Base-by-base conservation (phyloP, 2,329 filamentous ascomycete genomes). In the Xylaria sp. region DNA sequence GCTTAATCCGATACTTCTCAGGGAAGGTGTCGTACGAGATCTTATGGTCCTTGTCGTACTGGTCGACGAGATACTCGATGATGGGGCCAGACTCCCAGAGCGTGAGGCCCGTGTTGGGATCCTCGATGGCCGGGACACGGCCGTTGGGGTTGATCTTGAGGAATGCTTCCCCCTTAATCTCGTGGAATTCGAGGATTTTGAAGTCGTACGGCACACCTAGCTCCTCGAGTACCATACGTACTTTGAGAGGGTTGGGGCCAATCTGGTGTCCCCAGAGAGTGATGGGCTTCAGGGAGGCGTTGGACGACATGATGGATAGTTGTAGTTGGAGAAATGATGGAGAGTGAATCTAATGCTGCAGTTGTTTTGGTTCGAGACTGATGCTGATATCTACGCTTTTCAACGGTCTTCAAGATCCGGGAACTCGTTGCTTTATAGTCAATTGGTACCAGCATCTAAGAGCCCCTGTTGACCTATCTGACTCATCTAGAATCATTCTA, bases 21-120 rank as follows among this genome's bases (percentile, higher is more conserved):
- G 75, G 69, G 17, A 73, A 75, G 5, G 74, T 74, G 0, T 74
- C 61, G 12, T 68, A 68, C 64, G 81, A 83, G n/a, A 84, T 62
- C 58, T 77, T 77, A 42, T 76, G 71, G 1, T 79, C 73, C 19
- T 72, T 80, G 72, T 85, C 83, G 75, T 85, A 69, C 58, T 73
- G 65, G 2, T 75, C 67, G 53, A 74, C 53, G n/a, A 75, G 65
- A 12, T 73, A 73, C 48, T 69, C 65, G 27, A 72, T 11, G 30
- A 73, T 73, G 21, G 72, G 68, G 4, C 72, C 72, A 3, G 72
- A 71, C 39, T 74, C 73, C 69, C 69, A 74, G n/a, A 74, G 51
- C 3, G 50, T 64, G 9, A 73, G 42, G 12, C 55, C 65, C 2
- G 69, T 71, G 55, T 74, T 74, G 0, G 72, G 72, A 47, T 74